Evolutionary conservation across 257 asterid genomes (phyloP), one percentile per base, ranked within the genome.

Genomic region (Paulownia fortunei): DNA sequence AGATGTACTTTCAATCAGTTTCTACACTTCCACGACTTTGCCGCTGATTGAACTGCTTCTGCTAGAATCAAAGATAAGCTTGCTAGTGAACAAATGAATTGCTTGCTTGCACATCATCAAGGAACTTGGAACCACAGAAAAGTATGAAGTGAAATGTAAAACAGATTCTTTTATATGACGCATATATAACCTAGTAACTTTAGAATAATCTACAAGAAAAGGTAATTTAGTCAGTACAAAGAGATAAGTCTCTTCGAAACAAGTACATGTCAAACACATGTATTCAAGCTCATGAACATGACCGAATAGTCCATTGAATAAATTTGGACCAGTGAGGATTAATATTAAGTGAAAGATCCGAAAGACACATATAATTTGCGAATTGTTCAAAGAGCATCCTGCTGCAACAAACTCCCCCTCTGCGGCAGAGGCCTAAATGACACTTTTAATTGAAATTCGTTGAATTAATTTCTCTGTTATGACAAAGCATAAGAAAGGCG

Each of bases 11-110:
- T 3, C 6, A 41, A 34, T 51, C 42, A 59, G 76, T 34, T 62
- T 62, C 56, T 19, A 46, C 47, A 30, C 47, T 69, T 76, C 52
- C 41, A 2, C 30, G 55, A 51, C 61, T 62, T 58, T 18, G 46
- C 69, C 56, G 59, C 69, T 39, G 52, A 59, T n/a, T 56, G 74
- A 55, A 55, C 15, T 16, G 72, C 18, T 26, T 66, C 76, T 61
- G 76, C 63, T 36, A 46, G 30, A 51, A 55, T 19, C 9, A 56
- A 13, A 15, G 19, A 42, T 4, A 39, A 52, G 41, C 8, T 30
- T 64, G 27, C 12, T 36, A 58, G 39, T 24, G 12, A 69, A 64
- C 37, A 51, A 5, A 27, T 23, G 52, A 41, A 61, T 49, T 42
- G 19, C 18, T 62, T 15, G 42, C 37, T 39, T 37, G 37, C 21